These are phyloP conservation scores for Pseudofabraea citricarpa DNA, from an alignment of 2,329 filamentous ascomycete genomes.

Conservation along the genomic window DNA sequence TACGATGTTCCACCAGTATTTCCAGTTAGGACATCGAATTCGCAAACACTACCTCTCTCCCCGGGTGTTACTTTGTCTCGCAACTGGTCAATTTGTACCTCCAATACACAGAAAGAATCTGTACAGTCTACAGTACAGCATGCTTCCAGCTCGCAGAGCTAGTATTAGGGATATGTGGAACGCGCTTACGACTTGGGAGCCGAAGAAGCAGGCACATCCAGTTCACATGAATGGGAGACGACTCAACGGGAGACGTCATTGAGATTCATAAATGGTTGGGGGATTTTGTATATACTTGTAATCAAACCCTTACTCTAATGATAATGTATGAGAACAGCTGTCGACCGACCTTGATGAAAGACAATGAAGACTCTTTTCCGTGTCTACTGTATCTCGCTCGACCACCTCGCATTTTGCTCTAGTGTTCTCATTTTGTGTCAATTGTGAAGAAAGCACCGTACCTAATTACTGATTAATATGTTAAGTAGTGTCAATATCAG, in stretches of 20 bases:
- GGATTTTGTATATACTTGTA: no score
- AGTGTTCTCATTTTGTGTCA: no score
- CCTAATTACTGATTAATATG: no score
- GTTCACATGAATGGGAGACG: constrained; percentile 15
- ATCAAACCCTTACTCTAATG: no score
- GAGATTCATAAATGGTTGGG: no score
- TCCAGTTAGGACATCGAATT: constrained; percentile 86
- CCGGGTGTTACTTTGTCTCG: constrained; percentile 78
- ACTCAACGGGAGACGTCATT: constrained; percentile 15
- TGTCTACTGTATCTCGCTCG: no score
- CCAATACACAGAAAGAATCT: constrained; percentile 92
- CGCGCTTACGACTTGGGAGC: constrained; percentile 20
- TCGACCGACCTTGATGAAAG: no score
- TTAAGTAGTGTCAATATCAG: no score
- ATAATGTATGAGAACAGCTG: no score
- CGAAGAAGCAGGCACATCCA: constrained; percentile 9
- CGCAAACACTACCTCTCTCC: constrained; percentile 93
- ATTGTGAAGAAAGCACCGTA: no score
- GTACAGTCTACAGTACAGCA: constrained; percentile 96
- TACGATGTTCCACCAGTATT: constrained; percentile 98
- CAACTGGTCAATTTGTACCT: constrained; percentile 88
- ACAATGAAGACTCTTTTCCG: no score
- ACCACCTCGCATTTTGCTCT: no score
- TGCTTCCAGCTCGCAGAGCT: constrained; percentile 80
- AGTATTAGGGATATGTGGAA: constrained; percentile 82